Percentiles rank a stretch among this genome's conserved stretches.
phyloP scores from a whole-genome alignment of 805 yeast species.

The Ogataea neopini region DNA sequence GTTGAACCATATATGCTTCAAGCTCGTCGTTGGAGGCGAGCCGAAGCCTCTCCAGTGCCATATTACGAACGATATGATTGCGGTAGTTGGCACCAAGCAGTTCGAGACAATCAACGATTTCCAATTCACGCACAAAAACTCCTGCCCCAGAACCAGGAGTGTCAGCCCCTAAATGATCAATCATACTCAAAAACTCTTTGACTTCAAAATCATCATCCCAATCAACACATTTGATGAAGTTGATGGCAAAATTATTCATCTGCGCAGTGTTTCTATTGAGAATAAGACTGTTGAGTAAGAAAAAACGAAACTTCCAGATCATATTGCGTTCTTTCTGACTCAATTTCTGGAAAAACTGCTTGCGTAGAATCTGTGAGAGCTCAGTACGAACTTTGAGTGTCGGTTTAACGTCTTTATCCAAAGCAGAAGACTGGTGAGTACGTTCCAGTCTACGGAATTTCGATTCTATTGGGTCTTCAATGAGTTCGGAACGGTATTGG shows the following conservation, averaged over 20 bases:
- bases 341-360: conserved; percentile 82
- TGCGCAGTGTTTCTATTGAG: conserved; percentile 35
- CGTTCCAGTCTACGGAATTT: conserved; percentile 85
- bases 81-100: conserved; percentile 76
- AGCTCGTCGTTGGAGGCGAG: conserved; percentile 80
- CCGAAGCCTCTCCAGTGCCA: conserved; percentile 83
- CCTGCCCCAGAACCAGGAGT: conserved; percentile 10
- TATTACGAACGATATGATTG: conserved; percentile 71
- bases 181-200: conserved; percentile 59
- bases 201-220: conserved; percentile 86
- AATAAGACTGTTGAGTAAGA: conserved; percentile 56
- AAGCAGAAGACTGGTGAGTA: conserved; percentile 69
- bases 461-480: conserved; percentile 81
- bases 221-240: conserved; percentile 82
- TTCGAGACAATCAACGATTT: conserved; percentile 55
- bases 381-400: conserved; percentile 80
- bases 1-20: conserved; percentile 77
- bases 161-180: conserved; percentile 32
- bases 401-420: conserved; percentile 87
- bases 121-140: conserved; percentile 35
- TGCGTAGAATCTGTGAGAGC: conserved; percentile 63
- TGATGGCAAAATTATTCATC: conserved; percentile 43
- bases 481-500: conserved; percentile 40
- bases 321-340: conserved; percentile 81
- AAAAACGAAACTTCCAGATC: conserved; percentile 90